Conservation (phyloP, 1,139 yeast genomes). For the Geotrichum candidum region DNA sequence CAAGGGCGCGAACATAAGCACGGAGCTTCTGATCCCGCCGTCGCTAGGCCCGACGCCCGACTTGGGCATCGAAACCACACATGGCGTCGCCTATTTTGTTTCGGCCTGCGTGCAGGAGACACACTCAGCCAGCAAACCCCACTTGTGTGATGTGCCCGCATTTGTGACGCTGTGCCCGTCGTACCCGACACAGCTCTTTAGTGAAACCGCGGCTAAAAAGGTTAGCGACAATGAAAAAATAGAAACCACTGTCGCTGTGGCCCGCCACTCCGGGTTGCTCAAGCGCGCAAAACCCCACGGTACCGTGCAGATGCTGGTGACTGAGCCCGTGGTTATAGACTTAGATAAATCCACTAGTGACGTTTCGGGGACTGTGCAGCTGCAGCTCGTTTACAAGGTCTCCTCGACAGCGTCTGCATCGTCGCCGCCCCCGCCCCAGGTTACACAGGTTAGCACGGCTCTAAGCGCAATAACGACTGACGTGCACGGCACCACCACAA, state of each 20-base stretch:
- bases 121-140: not conserved
- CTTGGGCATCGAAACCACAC: not conserved
- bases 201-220: not conserved
- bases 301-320: not conserved
- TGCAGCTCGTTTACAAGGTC: not conserved
- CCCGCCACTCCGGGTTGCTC: not conserved
- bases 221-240: not conserved
- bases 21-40: conserved; percentile 4
- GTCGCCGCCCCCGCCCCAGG: not conserved
- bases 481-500: not conserved
- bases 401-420: not conserved
- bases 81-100: conserved; percentile 1
- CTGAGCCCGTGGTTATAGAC: not conserved
- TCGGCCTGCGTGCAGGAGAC: conserved; percentile 1
- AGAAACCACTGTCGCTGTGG: not conserved
- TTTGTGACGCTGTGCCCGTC: not conserved
- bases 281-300: not conserved
- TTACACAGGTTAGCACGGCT: not conserved
- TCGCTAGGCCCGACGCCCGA: conserved; percentile 5
- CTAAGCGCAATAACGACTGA: not conserved
- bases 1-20: not conserved
- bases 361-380: not conserved
- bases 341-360: not conserved
- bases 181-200: not conserved
- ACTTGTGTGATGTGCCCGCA: not conserved